Evolutionary conservation across 2,329 filamentous ascomycete genomes (phyloP).

Genomic region (Cercospora brassicicola): DNA sequence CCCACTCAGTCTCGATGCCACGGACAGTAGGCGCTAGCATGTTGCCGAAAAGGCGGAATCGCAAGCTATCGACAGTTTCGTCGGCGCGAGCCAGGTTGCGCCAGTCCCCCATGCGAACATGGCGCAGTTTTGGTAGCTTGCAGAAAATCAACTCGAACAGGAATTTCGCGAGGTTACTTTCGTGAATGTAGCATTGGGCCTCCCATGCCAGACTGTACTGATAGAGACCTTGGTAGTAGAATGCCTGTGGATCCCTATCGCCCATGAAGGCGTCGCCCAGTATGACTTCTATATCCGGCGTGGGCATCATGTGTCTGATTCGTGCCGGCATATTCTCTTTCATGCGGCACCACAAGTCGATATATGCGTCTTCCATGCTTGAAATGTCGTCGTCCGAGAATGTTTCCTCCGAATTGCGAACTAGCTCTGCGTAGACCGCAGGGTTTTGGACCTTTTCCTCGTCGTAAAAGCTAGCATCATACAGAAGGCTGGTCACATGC

Average conservation of each 20-base stretch:
- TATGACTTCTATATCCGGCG: neutral
- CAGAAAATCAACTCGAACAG: neutral
- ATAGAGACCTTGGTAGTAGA: neutral
- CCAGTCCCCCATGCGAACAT: neutral
- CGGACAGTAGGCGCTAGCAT: neutral
- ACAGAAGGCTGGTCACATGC: constrained; percentile 19
- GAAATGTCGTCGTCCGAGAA: neutral
- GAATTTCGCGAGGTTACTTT: neutral
- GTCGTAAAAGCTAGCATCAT: constrained; percentile 22
- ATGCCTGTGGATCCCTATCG: neutral
- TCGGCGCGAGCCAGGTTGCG: neutral
- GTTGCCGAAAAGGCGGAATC: neutral
- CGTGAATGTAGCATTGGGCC: neutral
- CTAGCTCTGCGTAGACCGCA: neutral
- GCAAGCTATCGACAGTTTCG: neutral
- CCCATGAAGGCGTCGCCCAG: neutral
- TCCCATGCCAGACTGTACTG: neutral
- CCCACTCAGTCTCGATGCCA: neutral
- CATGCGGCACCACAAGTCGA: neutral
- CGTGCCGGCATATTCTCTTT: neutral
- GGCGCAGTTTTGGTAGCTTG: neutral
- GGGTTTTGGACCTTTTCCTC: neutral
- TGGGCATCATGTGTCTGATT: neutral
- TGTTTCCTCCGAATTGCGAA: neutral
- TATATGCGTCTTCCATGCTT: neutral